phyloP scores from a whole-genome alignment of 2,329 filamentous ascomycete genomes.

The Hypocreales sp. region DNA sequence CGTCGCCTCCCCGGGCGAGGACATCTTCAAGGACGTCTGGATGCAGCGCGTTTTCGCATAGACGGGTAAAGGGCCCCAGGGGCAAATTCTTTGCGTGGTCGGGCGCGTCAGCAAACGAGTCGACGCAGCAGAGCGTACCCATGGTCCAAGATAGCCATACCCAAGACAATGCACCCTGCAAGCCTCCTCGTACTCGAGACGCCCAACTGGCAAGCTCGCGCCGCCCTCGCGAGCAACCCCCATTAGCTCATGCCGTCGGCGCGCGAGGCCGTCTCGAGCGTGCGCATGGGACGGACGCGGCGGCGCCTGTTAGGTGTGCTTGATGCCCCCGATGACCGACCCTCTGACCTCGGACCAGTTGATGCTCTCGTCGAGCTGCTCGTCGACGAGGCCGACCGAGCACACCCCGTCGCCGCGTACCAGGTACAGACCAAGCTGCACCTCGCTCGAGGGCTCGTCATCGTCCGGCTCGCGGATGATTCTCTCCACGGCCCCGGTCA shows the following conservation, averaged over 20 bases:
- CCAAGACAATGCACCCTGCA: no score
- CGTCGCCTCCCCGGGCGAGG: slow-evolving; percentile 50
- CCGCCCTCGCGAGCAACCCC: no score
- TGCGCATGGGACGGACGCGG: no score
- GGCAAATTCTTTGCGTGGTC: no score
- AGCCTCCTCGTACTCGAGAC: no score
- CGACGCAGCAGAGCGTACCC: no score
- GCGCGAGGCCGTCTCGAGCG: no score
- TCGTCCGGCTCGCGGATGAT: slow-evolving; percentile 81
- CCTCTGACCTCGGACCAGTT: slow-evolving; percentile 88
- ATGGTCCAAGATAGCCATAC: no score
- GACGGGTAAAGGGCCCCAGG: no score
- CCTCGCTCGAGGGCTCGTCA: slow-evolving; percentile 62
- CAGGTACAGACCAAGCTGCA: slow-evolving; percentile 77
- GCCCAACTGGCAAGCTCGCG: no score
- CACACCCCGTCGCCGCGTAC: slow-evolving; percentile 92
- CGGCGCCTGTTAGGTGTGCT: slow-evolving; percentile 53
- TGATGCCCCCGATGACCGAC: slow-evolving; percentile 68
- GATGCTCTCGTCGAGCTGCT: slow-evolving; percentile 76
- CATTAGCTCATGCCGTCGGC: no score
- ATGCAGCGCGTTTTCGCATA: slow-evolving; percentile 48
- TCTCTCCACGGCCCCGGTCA: slow-evolving; percentile 71
- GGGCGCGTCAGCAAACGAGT: slow-evolving; percentile 7
- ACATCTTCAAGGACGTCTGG: slow-evolving; percentile 49
- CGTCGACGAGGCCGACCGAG: slow-evolving; percentile 77